Evolutionary conservation across 495 filamentous ascomycete species (phyloP).

Genomic region (Penicillium ucsense): DNA sequence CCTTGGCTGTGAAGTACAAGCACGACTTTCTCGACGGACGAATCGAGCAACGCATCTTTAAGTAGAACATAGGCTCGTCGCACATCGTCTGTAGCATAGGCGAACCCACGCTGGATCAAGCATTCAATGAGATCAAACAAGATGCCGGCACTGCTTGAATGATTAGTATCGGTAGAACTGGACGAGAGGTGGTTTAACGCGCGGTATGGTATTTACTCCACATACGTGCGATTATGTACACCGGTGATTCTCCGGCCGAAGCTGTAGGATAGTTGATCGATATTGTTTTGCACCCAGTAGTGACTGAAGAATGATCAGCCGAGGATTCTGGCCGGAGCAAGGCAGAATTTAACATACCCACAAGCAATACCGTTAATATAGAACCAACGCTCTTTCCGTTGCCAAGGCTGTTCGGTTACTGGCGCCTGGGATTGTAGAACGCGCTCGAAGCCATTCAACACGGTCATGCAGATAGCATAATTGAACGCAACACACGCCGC

Average conservation of each 20-base stretch:
- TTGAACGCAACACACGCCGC: slow-evolving; percentile 35
- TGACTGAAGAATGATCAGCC: slow-evolving; percentile 6
- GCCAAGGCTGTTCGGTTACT: slow-evolving; percentile 8
- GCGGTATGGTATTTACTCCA: not conserved
- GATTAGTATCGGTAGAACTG: not conserved
- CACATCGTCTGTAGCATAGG: slow-evolving; percentile 61
- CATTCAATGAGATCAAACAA: slow-evolving; percentile 70
- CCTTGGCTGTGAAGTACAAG: slow-evolving; percentile 78
- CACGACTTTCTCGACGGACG: slow-evolving; percentile 57
- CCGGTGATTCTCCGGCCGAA: slow-evolving; percentile 68
- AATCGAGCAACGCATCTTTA: slow-evolving; percentile 24
- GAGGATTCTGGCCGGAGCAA: too few species aligned
- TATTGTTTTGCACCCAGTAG: slow-evolving; percentile 51
- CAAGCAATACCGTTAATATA: slow-evolving; percentile 30
- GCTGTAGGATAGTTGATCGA: slow-evolving; percentile 61
- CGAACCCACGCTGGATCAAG: slow-evolving; percentile 65
- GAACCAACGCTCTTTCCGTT: slow-evolving; percentile 28
- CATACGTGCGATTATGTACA: slow-evolving; percentile 72
- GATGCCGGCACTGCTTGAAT: slow-evolving; percentile 38
- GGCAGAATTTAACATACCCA: slow-evolving; percentile 10
- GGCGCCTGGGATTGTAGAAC: slow-evolving; percentile 19
- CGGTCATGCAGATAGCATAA: slow-evolving; percentile 31
- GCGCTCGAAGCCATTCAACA: slow-evolving; percentile 31
- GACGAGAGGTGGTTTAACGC: too few species aligned
- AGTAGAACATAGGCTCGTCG: slow-evolving; percentile 32